Percentiles rank a stretch among this genome's conserved stretches.
phyloP scores from a whole-genome alignment of 2,329 filamentous ascomycete genomes.

The Aulographum hederae region DNA sequence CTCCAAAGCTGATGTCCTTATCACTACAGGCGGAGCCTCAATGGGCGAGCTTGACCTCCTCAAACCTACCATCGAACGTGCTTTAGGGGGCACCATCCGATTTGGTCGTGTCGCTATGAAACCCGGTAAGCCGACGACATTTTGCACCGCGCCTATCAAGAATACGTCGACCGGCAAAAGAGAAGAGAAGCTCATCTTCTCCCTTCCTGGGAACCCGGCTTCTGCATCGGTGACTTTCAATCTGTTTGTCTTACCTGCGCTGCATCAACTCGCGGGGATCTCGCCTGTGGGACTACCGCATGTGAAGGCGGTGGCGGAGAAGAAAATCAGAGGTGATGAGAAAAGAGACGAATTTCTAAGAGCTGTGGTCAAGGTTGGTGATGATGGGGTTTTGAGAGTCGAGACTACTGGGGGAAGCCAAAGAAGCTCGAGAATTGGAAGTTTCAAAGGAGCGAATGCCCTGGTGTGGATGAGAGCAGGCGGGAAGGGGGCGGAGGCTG shows the following conservation, averaged over 20 bases:
- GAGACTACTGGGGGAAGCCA: conserved; percentile 79
- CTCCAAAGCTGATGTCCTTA: conserved; percentile 57
- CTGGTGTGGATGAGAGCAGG: conserved; percentile 57
- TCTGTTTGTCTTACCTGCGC: conserved; percentile 74
- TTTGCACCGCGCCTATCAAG: conserved; percentile 66
- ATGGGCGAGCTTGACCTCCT: conserved; percentile 97
- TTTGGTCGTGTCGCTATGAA: conserved; percentile 97
- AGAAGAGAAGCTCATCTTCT: conserved; percentile 59
- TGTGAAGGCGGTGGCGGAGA: conserved; percentile 51
- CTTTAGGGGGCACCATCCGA: conserved; percentile 80
- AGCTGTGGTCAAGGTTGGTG: conserved; percentile 45
- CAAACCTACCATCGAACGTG: conserved; percentile 86
- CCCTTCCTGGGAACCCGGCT: conserved; percentile 83
- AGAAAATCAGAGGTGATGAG: conserved; percentile 59
- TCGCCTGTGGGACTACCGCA: conserved; percentile 49
- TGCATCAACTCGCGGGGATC: conserved; percentile 61
- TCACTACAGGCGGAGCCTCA: conserved; percentile 86
- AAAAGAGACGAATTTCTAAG: conserved; percentile 76
- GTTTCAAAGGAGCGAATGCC: conserved; percentile 75
- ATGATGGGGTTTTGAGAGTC: too few relatives aligned
- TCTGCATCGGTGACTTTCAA: conserved; percentile 87
- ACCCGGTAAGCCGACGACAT: conserved; percentile 92
- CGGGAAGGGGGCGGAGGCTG: conserved; percentile 46
- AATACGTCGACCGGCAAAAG: conserved; percentile 28
- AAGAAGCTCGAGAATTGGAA: conserved; percentile 76